Percentiles rank a stretch among this genome's conserved stretches.
Conservation (phyloP, 2,329 filamentous ascomycete species). For the Colletotrichum horii region DNA sequence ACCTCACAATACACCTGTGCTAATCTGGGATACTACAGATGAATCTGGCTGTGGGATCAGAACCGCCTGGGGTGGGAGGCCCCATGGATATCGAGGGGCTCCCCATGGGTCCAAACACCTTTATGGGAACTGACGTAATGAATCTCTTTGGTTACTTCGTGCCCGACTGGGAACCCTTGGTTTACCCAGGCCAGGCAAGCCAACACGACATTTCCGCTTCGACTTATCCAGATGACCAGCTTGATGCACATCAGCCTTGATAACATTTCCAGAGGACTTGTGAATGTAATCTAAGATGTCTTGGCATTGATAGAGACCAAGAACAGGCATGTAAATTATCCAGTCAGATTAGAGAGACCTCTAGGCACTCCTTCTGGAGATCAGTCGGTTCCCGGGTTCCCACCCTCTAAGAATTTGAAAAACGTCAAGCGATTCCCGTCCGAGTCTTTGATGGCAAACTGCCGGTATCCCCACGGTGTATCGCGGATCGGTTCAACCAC, state of each 20-base stretch:
- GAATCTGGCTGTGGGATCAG: neutral
- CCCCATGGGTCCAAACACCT: neutral
- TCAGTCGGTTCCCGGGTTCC: constrained; percentile 6
- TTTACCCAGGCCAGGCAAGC: neutral
- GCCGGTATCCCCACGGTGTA: neutral
- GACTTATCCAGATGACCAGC: neutral
- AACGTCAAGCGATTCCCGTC: neutral
- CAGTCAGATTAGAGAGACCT: neutral
- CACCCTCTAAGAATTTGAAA: constrained; percentile 6
- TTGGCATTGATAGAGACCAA: neutral
- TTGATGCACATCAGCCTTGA: neutral
- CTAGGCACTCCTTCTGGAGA: neutral
- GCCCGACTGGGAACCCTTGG: constrained; percentile 26
- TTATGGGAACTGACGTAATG: constrained; percentile 30
- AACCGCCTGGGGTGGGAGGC: neutral
- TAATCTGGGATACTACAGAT: neutral
- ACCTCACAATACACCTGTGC: neutral
- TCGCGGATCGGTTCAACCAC: neutral
- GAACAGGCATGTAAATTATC: neutral
- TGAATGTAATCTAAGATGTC: neutral
- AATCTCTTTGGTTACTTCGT: constrained; percentile 27
- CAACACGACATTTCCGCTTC: neutral
- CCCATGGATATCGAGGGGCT: constrained; percentile 19
- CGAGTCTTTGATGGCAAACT: constrained; percentile 1
- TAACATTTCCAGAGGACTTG: neutral